Evolutionary conservation across 2,329 filamentous ascomycete species (phyloP).

Genomic region (Blastomyces gilchristii): DNA sequence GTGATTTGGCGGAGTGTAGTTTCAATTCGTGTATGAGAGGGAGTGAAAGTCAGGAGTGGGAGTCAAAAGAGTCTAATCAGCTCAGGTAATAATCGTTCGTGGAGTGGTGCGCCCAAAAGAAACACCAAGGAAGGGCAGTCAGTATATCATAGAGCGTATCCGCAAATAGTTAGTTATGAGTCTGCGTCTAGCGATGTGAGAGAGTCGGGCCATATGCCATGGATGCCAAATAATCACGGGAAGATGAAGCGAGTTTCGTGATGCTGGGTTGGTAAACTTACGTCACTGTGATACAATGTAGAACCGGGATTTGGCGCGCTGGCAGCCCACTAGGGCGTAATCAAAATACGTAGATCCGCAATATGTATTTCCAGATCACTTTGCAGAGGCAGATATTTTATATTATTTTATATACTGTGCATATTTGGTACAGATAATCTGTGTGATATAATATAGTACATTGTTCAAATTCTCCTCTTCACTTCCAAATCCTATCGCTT

Average conservation of each 20-base stretch:
- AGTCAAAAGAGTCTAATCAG: neutral
- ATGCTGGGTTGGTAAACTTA: neutral
- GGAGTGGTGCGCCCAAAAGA: neutral
- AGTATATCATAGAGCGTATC: neutral
- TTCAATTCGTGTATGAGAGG: neutral
- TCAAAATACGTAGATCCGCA: neutral
- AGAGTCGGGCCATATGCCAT: too few species aligned
- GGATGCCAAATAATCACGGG: neutral
- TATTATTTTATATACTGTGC: neutral
- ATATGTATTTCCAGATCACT: neutral
- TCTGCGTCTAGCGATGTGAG: neutral
- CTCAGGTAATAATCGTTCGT: neutral
- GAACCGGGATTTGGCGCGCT: neutral
- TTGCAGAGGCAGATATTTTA: too few species aligned
- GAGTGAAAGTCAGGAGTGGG: neutral
- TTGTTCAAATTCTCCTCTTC: neutral
- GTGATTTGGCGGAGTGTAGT: neutral
- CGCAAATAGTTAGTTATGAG: neutral
- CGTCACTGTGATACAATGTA: neutral
- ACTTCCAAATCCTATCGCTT: neutral
- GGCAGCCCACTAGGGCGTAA: neutral
- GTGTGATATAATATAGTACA: too few species aligned
- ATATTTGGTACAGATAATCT: too few species aligned
- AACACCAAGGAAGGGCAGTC: neutral
- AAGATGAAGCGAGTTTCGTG: neutral